Conservation (phyloP, 2,329 filamentous ascomycete genomes). For the Ilyonectria destructans region DNA sequence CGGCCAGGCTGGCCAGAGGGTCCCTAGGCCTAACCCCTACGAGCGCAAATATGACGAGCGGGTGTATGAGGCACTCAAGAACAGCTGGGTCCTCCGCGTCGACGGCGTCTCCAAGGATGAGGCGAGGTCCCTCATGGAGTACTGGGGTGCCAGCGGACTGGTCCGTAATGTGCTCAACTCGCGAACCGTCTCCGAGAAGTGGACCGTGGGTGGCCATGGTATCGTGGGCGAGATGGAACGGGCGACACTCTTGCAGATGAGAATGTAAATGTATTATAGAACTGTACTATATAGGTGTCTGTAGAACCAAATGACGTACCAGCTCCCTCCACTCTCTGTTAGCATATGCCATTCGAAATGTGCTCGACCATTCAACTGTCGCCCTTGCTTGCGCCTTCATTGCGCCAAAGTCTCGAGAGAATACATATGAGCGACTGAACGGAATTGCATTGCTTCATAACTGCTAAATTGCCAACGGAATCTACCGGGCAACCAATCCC, state of each 20-base stretch:
- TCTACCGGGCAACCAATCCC: slow-evolving; percentile 37
- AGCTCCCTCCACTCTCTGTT: slow-evolving; percentile 22
- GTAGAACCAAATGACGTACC: slow-evolving; percentile 37
- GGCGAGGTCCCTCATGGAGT: slow-evolving; percentile 87
- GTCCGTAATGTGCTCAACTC: slow-evolving; percentile 81
- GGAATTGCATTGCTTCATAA: slow-evolving; percentile 34
- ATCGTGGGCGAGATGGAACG: slow-evolving; percentile 90
- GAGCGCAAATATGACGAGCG: slow-evolving; percentile 71
- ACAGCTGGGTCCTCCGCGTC: slow-evolving; percentile 70
- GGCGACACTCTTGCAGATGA: slow-evolving; percentile 67
- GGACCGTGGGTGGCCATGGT: slow-evolving; percentile 86
- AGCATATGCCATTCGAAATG: not conserved
- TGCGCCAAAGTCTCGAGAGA: not conserved
- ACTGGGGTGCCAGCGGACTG: slow-evolving; percentile 91
- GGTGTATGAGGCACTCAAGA: slow-evolving; percentile 68
- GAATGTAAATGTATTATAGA: slow-evolving; percentile 57
- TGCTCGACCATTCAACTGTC: not conserved
- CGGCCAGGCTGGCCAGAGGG: slow-evolving; percentile 53
- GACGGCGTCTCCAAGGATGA: slow-evolving; percentile 82
- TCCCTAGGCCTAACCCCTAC: slow-evolving; percentile 68
- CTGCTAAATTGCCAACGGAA: slow-evolving; percentile 31
- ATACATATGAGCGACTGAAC: not conserved
- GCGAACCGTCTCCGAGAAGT: slow-evolving; percentile 82
- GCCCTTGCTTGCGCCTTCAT: not conserved
- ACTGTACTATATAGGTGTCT: slow-evolving; percentile 50